These are phyloP conservation scores for Eudorina sp. DNA, from an alignment of 139 green algal species.

Conservation along the genomic window DNA sequence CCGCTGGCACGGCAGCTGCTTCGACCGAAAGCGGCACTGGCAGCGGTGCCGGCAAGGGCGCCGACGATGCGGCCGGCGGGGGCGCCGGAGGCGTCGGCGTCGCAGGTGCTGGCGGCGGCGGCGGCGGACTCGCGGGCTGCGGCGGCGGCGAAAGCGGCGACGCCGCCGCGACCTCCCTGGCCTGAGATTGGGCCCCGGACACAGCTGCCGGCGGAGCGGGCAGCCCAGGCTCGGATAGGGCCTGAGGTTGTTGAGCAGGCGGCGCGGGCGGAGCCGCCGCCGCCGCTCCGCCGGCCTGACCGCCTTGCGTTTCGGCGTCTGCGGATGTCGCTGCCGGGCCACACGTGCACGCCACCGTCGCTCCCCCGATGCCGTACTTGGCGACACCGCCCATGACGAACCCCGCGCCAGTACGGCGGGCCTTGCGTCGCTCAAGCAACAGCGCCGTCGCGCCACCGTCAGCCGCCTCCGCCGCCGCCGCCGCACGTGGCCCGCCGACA, in stretches of 20 bases:
- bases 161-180: no score
- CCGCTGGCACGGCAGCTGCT: neutral
- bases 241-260: no score
- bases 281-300: no score
- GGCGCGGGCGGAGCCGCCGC: no score
- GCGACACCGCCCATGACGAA: neutral
- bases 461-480: neutral
- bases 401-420: conserved; percentile 18
- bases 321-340: neutral
- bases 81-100: neutral
- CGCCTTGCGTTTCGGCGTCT: no score
- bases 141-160: no score
- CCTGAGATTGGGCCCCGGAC: no score
- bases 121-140: no score
- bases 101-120: no score
- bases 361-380: conserved; percentile 1
- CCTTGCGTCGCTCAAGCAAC: conserved; percentile 37
- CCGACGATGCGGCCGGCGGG: neutral
- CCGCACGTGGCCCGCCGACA: neutral
- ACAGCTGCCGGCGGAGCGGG: no score
- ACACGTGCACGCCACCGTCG: neutral
- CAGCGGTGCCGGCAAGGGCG: no score
- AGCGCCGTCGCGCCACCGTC: neutral
- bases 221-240: no score
- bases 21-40: neutral